These are phyloP conservation scores for Malus asiatica DNA, from an alignment of 306 rosid genomes.

Conservation along the genomic window DNA sequence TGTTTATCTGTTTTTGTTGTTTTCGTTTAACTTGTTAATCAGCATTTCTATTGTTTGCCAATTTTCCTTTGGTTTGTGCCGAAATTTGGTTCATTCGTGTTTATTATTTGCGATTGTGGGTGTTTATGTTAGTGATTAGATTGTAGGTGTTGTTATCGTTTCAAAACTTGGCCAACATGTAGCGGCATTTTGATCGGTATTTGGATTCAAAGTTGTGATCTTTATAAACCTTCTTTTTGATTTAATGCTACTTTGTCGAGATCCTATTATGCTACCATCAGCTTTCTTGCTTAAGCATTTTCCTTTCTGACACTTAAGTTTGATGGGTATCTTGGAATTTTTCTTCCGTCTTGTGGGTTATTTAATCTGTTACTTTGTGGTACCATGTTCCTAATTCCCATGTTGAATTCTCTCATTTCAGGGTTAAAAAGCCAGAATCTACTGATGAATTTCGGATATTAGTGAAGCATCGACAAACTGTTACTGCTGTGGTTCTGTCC, in stretches of 20 bases:
- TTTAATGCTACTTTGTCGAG: background rate
- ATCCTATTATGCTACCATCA: background rate
- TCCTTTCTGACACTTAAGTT: background rate
- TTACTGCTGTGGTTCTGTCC: slow-evolving; percentile 71
- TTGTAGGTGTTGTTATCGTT: background rate
- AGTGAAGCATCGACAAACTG: slow-evolving; percentile 71
- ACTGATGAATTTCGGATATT: slow-evolving; percentile 50
- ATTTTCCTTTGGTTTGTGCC: background rate
- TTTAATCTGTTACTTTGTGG: background rate
- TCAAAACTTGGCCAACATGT: background rate
- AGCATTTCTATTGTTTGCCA: background rate
- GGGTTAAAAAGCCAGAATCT: slow-evolving; percentile 52
- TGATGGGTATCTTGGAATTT: background rate
- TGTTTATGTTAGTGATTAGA: background rate
- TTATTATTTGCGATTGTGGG: background rate
- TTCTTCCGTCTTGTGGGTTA: too few relatives aligned
- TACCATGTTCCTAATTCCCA: background rate
- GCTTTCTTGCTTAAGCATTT: background rate
- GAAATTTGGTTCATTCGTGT: background rate
- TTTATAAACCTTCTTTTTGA: background rate
- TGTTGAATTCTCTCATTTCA: slow-evolving; percentile 16
- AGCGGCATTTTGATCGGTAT: background rate
- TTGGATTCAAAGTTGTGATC: background rate
- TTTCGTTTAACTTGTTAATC: background rate
- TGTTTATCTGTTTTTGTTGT: background rate